Evolutionary conservation across 2,329 filamentous ascomycete species (phyloP).

Genomic region (Phaeosphaeriaceae sp.): DNA sequence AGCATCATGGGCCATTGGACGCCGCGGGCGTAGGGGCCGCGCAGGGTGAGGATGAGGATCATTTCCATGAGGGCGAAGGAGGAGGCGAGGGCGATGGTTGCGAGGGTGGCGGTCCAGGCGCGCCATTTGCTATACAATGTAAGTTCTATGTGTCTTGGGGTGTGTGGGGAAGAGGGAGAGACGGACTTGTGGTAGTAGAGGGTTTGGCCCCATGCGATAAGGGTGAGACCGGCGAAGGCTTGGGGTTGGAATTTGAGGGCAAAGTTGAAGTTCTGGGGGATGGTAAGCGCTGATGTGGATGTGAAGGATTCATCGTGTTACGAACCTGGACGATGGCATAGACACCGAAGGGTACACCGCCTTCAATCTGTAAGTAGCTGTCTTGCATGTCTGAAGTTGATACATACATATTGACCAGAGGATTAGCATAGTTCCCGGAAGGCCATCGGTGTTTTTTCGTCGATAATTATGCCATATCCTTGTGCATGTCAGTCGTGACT

Average conservation of each 20-base stretch:
- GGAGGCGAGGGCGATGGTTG: constrained; percentile 51
- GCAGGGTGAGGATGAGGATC: constrained; percentile 65
- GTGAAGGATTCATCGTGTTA: neutral
- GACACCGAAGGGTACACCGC: constrained; percentile 59
- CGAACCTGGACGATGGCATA: constrained; percentile 60
- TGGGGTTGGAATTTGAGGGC: constrained; percentile 64
- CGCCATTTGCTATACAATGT: constrained; percentile 53
- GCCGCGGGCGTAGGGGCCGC: constrained; percentile 63
- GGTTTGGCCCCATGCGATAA: constrained; percentile 62
- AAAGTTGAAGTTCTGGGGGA: constrained; percentile 60
- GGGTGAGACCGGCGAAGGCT: constrained; percentile 58
- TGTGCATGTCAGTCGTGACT: constrained; percentile 16
- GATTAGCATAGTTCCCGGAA: constrained; percentile 69
- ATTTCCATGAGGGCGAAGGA: constrained; percentile 64
- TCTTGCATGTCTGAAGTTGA: neutral
- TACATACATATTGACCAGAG: constrained; percentile 66
- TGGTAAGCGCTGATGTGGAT: neutral
- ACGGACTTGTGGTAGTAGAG: constrained; percentile 60
- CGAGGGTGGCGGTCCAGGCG: constrained; percentile 55
- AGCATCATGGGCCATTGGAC: constrained; percentile 63
- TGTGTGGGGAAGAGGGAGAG: no score
- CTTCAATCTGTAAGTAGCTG: constrained; percentile 24
- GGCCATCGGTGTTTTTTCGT: constrained; percentile 67
- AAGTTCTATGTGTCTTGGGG: neutral
- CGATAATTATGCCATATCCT: constrained; percentile 70